Percentiles rank a stretch among this genome's conserved stretches.
phyloP scores from a whole-genome alignment of 257 asterid species.

The Echium plantagineum region DNA sequence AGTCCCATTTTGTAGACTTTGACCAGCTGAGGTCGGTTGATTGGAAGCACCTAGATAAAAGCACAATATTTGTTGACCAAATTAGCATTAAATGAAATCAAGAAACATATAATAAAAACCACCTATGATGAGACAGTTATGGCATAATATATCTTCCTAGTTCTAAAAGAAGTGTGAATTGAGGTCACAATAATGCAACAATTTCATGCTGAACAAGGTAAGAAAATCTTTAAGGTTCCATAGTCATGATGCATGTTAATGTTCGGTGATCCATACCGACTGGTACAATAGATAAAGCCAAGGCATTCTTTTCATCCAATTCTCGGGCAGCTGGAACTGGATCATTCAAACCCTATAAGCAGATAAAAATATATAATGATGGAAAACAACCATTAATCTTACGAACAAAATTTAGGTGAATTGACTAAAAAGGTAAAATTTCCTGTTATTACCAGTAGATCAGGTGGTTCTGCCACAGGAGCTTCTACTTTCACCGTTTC shows the following conservation, averaged over 20 bases:
- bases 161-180: no score
- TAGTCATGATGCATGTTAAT: not conserved
- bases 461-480: slow-evolving; percentile 49
- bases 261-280: slow-evolving; percentile 35
- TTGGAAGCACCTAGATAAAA: slow-evolving; percentile 27
- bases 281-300: slow-evolving; percentile 91
- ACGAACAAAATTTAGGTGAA: not conserved
- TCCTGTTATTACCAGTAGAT: slow-evolving; percentile 46
- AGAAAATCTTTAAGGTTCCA: no score
- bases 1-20: slow-evolving; percentile 43
- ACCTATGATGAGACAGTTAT: no score
- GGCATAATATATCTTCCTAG: no score
- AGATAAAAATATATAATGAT: slow-evolving; percentile 6
- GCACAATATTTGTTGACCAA: not conserved
- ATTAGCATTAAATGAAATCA: slow-evolving; percentile 2
- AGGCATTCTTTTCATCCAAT: slow-evolving; percentile 79
- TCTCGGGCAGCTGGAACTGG: slow-evolving; percentile 70
- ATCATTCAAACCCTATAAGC: slow-evolving; percentile 54
- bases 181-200: no score
- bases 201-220: no score
- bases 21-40: slow-evolving; percentile 46
- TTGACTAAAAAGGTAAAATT: not conserved
- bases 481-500: slow-evolving; percentile 55
- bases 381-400: not conserved
- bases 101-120: not conserved